A percentile compares a stretch with the other conserved stretches of the same genome.
Evolutionary conservation across 2,329 filamentous ascomycete species (phyloP).

Genomic region (Knufia petricola): DNA sequence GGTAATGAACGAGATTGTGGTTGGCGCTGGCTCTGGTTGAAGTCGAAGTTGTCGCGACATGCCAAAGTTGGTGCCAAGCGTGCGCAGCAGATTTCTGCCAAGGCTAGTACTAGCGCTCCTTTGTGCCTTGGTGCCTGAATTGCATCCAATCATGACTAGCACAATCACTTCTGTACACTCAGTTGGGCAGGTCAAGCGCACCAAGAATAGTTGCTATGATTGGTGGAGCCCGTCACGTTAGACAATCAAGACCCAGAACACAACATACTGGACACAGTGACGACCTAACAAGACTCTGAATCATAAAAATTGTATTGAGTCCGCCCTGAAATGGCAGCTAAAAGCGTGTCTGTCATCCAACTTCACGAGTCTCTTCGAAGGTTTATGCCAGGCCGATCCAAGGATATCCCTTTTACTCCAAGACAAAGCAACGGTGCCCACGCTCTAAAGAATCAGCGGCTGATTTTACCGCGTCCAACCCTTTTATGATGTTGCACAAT

Average conservation of each 20-base stretch:
- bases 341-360: neutral
- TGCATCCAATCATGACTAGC: too few relatives aligned
- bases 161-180: too few relatives aligned
- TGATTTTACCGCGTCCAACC: neutral
- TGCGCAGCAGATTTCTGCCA: too few relatives aligned
- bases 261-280: too few relatives aligned
- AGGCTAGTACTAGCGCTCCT: neutral
- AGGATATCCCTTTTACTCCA: neutral
- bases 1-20: slow-evolving; percentile 13
- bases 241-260: too few relatives aligned
- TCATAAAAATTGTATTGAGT: neutral
- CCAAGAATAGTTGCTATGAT: too few relatives aligned
- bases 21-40: slow-evolving; percentile 8
- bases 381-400: neutral
- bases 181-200: too few relatives aligned
- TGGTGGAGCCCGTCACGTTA: too few relatives aligned
- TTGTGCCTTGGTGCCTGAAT: neutral
- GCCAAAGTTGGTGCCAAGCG: neutral
- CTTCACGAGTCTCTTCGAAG: neutral
- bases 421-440: neutral
- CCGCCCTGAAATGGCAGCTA: neutral
- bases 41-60: neutral
- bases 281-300: neutral
- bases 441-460: neutral
- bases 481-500: slow-evolving; percentile 1